These are phyloP conservation scores for Populus simonii DNA, from an alignment of 345 rosid species.

Conservation along the genomic window DNA sequence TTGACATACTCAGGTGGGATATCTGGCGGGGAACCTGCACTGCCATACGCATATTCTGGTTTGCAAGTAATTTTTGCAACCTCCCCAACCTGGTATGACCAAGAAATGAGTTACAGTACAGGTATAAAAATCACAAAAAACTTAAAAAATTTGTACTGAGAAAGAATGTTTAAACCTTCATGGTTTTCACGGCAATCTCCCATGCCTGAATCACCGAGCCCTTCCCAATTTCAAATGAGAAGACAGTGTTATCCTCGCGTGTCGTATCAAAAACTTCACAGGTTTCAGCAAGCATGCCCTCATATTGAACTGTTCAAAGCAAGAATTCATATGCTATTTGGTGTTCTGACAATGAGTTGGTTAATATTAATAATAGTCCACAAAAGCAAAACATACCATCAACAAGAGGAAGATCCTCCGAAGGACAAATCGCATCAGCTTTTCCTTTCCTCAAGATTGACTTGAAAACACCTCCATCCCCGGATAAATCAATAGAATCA, in stretches of 20 bases:
- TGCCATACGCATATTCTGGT: conserved; percentile 92
- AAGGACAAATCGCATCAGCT: conserved; percentile 57
- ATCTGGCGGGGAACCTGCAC: conserved; percentile 84
- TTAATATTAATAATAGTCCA: not conserved
- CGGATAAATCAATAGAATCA: conserved; percentile 61
- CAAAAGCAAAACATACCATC: conserved; percentile 75
- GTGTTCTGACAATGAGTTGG: not conserved
- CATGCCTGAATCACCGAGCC: conserved; percentile 84
- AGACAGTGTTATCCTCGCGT: conserved; percentile 75
- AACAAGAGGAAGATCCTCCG: conserved; percentile 78
- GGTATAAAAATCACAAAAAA: not conserved
- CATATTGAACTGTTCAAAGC: conserved; percentile 69
- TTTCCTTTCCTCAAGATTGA: conserved; percentile 57
- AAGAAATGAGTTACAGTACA: not conserved
- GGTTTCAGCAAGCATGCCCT: conserved; percentile 76
- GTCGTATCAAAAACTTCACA: conserved; percentile 89
- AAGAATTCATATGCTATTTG: not conserved
- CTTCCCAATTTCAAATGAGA: conserved; percentile 83
- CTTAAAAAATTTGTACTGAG: not conserved
- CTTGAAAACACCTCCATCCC: conserved; percentile 82
- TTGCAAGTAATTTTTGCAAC: conserved; percentile 88
- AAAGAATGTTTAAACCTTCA: conserved; percentile 55
- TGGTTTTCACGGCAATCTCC: conserved; percentile 80
- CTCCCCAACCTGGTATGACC: conserved; percentile 74
- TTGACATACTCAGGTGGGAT: conserved; percentile 73